Evolutionary conservation across 371 early-diverging fungal genomes (phyloP).

Genomic region (Ecytonucleospora hepatopenaei): DNA sequence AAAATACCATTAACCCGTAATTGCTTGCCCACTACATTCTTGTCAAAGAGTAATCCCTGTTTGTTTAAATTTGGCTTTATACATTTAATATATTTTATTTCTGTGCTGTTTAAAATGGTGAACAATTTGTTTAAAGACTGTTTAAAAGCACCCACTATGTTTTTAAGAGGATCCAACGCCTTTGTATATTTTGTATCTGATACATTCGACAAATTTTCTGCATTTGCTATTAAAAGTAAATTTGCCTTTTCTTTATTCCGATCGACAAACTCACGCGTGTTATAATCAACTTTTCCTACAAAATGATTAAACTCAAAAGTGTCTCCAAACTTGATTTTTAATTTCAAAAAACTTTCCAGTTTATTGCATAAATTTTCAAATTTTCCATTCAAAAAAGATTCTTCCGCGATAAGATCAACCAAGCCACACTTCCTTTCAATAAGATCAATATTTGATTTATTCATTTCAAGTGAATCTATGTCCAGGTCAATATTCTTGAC

Average conservation of each 20-base stretch:
- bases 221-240: neutral
- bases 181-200: neutral
- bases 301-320: slow-evolving; percentile 75
- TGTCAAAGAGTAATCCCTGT: slow-evolving; percentile 72
- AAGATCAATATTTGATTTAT: slow-evolving; percentile 13
- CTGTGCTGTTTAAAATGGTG: slow-evolving; percentile 74
- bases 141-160: slow-evolving; percentile 69
- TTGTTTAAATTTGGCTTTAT: slow-evolving; percentile 91
- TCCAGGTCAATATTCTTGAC: neutral
- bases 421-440: slow-evolving; percentile 55
- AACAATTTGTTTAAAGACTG: slow-evolving; percentile 64
- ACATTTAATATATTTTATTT: slow-evolving; percentile 90
- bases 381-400: slow-evolving; percentile 47
- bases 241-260: slow-evolving; percentile 76
- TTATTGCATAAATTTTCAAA: slow-evolving; percentile 40
- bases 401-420: slow-evolving; percentile 55
- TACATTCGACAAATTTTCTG: neutral
- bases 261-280: slow-evolving; percentile 82
- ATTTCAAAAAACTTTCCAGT: slow-evolving; percentile 33
- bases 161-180: slow-evolving; percentile 50
- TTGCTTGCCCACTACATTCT: slow-evolving; percentile 60
- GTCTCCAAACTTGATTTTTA: slow-evolving; percentile 17
- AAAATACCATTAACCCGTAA: slow-evolving; percentile 55
- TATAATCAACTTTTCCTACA: slow-evolving; percentile 81
- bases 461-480: neutral